Evolutionary conservation across 2,329 filamentous ascomycete species (phyloP), one percentile per base, ranked within the genome.

Genomic region (Colletotrichum sp.): DNA sequence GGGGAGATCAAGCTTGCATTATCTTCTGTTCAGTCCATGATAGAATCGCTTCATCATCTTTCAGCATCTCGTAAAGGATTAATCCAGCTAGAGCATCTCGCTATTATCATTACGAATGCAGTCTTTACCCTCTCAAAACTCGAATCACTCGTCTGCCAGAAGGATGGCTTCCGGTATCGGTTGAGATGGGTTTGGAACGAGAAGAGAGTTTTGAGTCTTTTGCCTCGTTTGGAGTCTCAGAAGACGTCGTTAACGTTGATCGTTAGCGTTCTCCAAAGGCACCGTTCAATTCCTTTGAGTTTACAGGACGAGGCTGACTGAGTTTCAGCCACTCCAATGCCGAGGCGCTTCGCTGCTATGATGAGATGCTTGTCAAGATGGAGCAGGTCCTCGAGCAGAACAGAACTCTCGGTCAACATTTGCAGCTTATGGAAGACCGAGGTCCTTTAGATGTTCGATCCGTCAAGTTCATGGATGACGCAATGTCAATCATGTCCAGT

Each of bases 301-400:
- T 18, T 10, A 10, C 8, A 10, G 8, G 5, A n/a, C 5, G 8
- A 3, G 16, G 39, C 18, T 44, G 18, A 44, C 18, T n/a, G 18
- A 1, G 1, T 1, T 4, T n/a, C 6, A 44, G 39, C 39, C 39
- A 44, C 1, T 44, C 39, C 3, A 12, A 44, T 1, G 18, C 3
- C 5, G 39, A 44, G 5, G 39, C 39, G 5, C 9, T 12, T 10
- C 39, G 18, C 9, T 44, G 5, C 12, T 44, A 44, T 9, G 9
- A n/a, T 4, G 39, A n/a, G 1, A 44, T 44, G 39, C 39, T 44
- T 6, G 39, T 6, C 5, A 44, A 44, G 5, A n/a, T 44, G 18
- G 39, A 44, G 39, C 5, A 44, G 5, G 9, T 44, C 5, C 9
- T 44, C 39, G 39, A 44, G 5, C 39, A 44, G 39, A 44, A 44